A percentile compares a stretch with the other conserved stretches of the same genome.
These are phyloP conservation scores for Verbascum thapsus DNA, from an alignment of 257 asterid species.

Conservation along the genomic window DNA sequence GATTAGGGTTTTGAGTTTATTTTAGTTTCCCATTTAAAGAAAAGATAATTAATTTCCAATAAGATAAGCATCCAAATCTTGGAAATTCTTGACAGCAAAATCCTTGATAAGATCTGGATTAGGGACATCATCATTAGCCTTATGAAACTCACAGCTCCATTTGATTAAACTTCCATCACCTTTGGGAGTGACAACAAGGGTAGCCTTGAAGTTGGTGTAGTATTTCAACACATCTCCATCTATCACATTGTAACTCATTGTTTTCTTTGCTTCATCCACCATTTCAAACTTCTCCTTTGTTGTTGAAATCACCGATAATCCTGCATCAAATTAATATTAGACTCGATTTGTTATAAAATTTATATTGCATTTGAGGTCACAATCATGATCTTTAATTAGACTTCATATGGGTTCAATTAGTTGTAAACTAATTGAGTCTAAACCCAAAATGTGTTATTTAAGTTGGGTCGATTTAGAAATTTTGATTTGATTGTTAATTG, in stretches of 20 bases:
- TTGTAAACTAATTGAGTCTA: too few species aligned
- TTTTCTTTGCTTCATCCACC: conserved; percentile 62
- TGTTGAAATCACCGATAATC: conserved; percentile 39
- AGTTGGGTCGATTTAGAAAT: neutral
- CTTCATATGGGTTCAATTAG: too few species aligned
- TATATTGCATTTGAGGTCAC: too few species aligned
- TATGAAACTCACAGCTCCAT: conserved; percentile 69
- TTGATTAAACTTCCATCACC: conserved; percentile 61
- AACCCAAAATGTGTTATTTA: neutral
- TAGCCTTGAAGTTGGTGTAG: conserved; percentile 67
- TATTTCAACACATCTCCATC: conserved; percentile 69
- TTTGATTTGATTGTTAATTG: neutral
- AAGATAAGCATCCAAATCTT: conserved; percentile 69
- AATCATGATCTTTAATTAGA: too few species aligned
- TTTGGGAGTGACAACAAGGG: conserved; percentile 39
- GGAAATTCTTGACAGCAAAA: conserved; percentile 65
- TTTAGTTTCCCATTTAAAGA: neutral
- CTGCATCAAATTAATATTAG: conserved; percentile 34
- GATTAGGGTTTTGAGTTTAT: neutral
- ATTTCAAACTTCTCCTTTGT: conserved; percentile 72
- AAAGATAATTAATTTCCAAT: conserved; percentile 26
- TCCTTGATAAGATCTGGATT: conserved; percentile 66
- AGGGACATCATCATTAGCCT: conserved; percentile 62
- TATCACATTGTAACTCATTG: conserved; percentile 44
- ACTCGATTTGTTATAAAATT: too few species aligned